Evolutionary conservation across 1,284 basidiomycete genomes (phyloP).

Genomic region (Trametes versicolor): DNA sequence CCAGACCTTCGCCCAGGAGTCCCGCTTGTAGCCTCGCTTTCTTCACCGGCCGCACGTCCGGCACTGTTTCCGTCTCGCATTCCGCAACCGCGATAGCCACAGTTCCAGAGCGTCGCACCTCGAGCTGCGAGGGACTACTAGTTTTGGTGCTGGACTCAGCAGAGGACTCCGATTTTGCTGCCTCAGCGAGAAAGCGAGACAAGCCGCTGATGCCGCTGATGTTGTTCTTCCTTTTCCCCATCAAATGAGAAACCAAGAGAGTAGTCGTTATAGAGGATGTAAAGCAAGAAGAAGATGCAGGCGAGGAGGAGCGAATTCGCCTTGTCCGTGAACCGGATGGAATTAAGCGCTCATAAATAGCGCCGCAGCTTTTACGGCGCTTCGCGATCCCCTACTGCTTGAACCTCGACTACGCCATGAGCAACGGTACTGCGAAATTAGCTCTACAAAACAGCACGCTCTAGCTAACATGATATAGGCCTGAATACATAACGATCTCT

Average conservation of each 20-base stretch:
- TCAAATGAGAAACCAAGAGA: conserved; percentile 16
- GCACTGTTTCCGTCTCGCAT: conserved; percentile 3
- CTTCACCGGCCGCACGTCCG: conserved; percentile 40
- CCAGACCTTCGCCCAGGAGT: conserved; percentile 43
- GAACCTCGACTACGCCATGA: too few species aligned
- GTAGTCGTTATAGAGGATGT: too few species aligned
- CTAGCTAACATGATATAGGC: too few species aligned
- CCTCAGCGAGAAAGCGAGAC: conserved; percentile 58
- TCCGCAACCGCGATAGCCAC: not conserved
- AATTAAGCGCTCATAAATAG: too few species aligned
- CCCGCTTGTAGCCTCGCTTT: conserved; percentile 44
- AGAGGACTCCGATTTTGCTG: conserved; percentile 29
- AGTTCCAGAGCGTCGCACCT: not conserved
- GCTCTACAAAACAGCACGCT: too few species aligned
- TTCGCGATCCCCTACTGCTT: too few species aligned
- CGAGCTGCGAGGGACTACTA: conserved; percentile 4
- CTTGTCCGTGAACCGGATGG: too few species aligned
- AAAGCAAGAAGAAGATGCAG: too few species aligned
- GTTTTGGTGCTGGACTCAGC: conserved; percentile 10
- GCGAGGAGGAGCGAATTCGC: too few species aligned
- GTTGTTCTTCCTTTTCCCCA: conserved; percentile 52
- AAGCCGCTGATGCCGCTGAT: conserved; percentile 61
- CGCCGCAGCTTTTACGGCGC: too few species aligned
- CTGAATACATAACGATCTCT: too few species aligned
- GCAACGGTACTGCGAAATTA: too few species aligned